Evolutionary conservation across 2,329 filamentous ascomycete genomes (phyloP), one percentile per base, ranked within the genome.

Genomic region (Kalaharituber pfeilii): DNA sequence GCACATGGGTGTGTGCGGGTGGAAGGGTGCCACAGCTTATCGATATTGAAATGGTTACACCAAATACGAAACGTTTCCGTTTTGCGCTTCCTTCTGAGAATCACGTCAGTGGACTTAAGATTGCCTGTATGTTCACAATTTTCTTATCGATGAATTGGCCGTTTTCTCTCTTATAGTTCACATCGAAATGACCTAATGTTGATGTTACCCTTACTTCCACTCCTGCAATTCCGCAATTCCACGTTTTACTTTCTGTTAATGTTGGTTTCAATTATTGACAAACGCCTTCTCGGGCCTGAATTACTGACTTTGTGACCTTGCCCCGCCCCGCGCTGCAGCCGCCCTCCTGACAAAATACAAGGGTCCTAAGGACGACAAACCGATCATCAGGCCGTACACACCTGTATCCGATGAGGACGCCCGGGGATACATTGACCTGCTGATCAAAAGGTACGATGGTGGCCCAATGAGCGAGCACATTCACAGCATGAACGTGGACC

Each of bases 281-380:
- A 15, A 13, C 20, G 20, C 4, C 3, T 18, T 39, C 8, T 9
- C 33, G 33, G 33, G 4, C 33, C 20, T 39, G 33, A 39, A n/a
- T 39, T 39, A 9, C 33, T 39, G 7, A 39, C 33, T 39, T 39
- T 39, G 5, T 13, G 8, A 9, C 33, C 20, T 49, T 49, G 25
- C 18, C 36, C 3, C 15, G 20, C 25, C 22, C 26, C 15, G 22
- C 15, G 30, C 28, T 18, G 33, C 55, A 79, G 75, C 78, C 65
- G 88, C 87, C 47, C 70, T 98, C 62, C 74, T 98, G 67, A 91
- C 91, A 62, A 94, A 93, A 72, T 95, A 80, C 76, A 86, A 94
- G 74, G 80, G 81, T 5, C 77, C 78, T n/a, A 80, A 81, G 57
- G 81, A 80, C 66, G 78, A 86, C 69, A 96, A 96, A 80, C 76